Conservation (phyloP, 371 early-diverging fungal genomes). For the Fennellomyces sp. region DNA sequence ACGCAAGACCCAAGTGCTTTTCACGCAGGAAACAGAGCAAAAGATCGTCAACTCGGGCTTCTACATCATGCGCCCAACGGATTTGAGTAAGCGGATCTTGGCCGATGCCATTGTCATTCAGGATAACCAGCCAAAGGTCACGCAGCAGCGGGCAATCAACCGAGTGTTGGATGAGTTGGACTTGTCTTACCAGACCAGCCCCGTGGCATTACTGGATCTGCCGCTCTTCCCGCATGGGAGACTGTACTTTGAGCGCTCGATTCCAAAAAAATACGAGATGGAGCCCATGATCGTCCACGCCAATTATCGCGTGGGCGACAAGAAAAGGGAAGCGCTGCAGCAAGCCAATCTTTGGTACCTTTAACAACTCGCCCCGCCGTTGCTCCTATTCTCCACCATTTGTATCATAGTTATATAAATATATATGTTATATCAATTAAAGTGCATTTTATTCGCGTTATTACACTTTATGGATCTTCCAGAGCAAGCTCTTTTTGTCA, state of each 20-base stretch:
- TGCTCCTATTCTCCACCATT: not conserved
- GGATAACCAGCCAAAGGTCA: constrained; percentile 44
- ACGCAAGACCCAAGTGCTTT: constrained; percentile 33
- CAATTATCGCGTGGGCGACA: constrained; percentile 54
- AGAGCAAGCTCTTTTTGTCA: constrained; percentile 20
- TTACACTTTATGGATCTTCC: constrained; percentile 21
- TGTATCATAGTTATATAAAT: not conserved
- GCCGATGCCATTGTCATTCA: constrained; percentile 44
- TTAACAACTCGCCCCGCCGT: not conserved
- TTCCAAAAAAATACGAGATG: constrained; percentile 39
- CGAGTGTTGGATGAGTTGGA: constrained; percentile 43
- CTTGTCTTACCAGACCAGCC: constrained; percentile 37
- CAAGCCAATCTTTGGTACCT: constrained; percentile 44
- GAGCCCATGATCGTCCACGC: constrained; percentile 53
- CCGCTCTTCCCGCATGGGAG: constrained; percentile 48
- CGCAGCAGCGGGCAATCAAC: constrained; percentile 52
- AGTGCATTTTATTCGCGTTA: not conserved
- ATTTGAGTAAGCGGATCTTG: constrained; percentile 41
- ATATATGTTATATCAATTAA: no score
- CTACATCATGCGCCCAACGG: constrained; percentile 49
- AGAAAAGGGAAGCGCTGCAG: constrained; percentile 50
- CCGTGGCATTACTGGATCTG: constrained; percentile 38
- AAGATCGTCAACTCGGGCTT: constrained; percentile 49
- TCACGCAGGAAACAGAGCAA: constrained; percentile 47
- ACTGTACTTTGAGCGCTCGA: constrained; percentile 37